Evolutionary conservation across 78 protist species (phyloP), one percentile per base, ranked within the genome.

Genomic region (Dictyostelium citrinum): DNA sequence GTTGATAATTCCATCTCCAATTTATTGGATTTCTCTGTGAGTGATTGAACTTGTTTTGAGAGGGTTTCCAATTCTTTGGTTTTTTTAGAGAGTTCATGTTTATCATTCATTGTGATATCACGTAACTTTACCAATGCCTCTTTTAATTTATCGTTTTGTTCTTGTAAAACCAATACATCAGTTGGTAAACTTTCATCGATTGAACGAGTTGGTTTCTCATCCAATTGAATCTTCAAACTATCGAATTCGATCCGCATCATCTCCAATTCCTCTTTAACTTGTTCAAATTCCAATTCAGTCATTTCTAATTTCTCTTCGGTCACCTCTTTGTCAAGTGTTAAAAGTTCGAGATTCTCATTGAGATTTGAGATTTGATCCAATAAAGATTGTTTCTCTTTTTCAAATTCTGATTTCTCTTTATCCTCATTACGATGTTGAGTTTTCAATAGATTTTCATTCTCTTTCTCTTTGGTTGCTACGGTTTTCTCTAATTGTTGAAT

Each of bases 301-400:
- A 67, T 60, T 60, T 91, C 95, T 12, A 71, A 86, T 60, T 91
- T 91, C 68, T 91, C 95, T 64, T 91, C 95, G 3, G 91, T 82
- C 0, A 91, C 70, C 16, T 91, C 95, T 75, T 81, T 78, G 12
- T 91, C 95, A 46, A 91, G 68, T 6, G 95, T 75, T 20, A 91
- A 39, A 55, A 72, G 35, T 17, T 91, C 95, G 2, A 91, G 14
- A 51, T 37, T 75, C 8, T 90, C 95, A 75, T 71, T 90, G 3
- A 81, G 45, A 2, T 31, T 16, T 29, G 24, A 39, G 11, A 90
- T 72, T 33, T 90, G 95, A 0, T 91, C 95, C 39, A 79, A 4
- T 10, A 91, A 60, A 1, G 67, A 68, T 41, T 61, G 81, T 51
- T 61, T 91, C 45, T 91, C 91, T 1, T 91, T 83, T 51, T 91